Evolutionary conservation across 2,329 filamentous ascomycete genomes (phyloP).

Genomic region (Phyllosticta citriasiana): DNA sequence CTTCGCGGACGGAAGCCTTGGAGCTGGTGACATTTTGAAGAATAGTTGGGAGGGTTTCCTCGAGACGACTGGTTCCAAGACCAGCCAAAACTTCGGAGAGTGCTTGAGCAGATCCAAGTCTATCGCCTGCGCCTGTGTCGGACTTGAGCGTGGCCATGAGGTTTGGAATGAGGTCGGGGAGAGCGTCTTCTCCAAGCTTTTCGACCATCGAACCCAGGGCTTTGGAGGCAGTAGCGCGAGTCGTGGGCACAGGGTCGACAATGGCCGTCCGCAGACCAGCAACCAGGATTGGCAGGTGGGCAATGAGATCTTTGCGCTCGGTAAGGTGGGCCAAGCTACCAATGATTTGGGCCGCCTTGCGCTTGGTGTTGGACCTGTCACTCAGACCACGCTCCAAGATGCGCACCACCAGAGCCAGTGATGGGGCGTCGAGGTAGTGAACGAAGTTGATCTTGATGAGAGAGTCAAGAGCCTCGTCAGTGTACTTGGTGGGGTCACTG

Average conservation of each 20-base stretch:
- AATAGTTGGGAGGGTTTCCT: slow-evolving; percentile 93
- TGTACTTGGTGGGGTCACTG: slow-evolving; percentile 95
- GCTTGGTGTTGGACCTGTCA: slow-evolving; percentile 88
- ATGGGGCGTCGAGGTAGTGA: slow-evolving; percentile 96
- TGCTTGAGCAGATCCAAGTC: slow-evolving; percentile 90
- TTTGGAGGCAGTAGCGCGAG: slow-evolving; percentile 89
- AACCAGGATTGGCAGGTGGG: slow-evolving; percentile 85
- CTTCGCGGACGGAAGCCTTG: slow-evolving; percentile 84
- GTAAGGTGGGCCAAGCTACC: slow-evolving; percentile 95
- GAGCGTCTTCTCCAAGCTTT: slow-evolving; percentile 91
- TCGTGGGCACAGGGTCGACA: slow-evolving; percentile 93
- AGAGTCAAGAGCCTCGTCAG: slow-evolving; percentile 83
- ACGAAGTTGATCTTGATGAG: slow-evolving; percentile 98
- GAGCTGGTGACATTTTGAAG: slow-evolving; percentile 89
- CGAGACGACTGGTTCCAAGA: slow-evolving; percentile 79
- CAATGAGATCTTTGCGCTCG: slow-evolving; percentile 84
- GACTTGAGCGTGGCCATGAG: slow-evolving; percentile 97
- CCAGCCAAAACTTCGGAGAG: slow-evolving; percentile 94
- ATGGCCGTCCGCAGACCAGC: slow-evolving; percentile 80
- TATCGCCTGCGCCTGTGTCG: slow-evolving; percentile 90
- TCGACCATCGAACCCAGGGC: slow-evolving; percentile 94
- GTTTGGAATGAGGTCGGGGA: slow-evolving; percentile 93
- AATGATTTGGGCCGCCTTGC: slow-evolving; percentile 95
- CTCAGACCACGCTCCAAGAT: slow-evolving; percentile 87
- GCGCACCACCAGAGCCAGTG: slow-evolving; percentile 84